Conservation (phyloP, 208 protist species). For the Histomonas meleagridis region DNA sequence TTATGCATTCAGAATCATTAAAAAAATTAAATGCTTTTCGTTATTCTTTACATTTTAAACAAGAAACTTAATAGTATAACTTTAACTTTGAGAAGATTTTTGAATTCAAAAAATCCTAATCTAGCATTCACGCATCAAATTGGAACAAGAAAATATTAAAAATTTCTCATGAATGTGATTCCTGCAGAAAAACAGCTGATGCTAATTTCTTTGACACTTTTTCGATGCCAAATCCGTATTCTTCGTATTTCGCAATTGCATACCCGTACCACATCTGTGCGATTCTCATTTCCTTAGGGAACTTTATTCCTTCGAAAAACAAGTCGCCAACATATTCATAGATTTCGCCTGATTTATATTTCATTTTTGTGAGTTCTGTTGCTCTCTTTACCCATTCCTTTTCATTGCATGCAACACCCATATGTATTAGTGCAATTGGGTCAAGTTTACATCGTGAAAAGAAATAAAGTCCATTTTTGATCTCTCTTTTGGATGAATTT, state of each 20-base stretch:
- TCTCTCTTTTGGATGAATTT: not conserved
- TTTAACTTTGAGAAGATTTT: too few species aligned
- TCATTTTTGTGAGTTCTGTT: not conserved
- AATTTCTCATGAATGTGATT: too few species aligned
- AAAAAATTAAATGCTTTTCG: too few species aligned
- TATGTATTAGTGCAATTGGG: not conserved
- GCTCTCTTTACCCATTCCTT: not conserved
- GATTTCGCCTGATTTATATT: not conserved
- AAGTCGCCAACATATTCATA: not conserved
- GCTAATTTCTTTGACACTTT: not conserved
- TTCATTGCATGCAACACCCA: not conserved
- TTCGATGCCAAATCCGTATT: not conserved
- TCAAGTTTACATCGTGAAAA: not conserved
- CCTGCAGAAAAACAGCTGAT: too few species aligned
- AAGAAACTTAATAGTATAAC: too few species aligned
- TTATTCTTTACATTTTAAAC: too few species aligned
- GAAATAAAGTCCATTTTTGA: not conserved
- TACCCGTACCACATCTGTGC: constrained; percentile 11
- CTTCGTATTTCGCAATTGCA: not conserved
- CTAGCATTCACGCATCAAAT: too few species aligned
- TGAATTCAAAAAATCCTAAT: too few species aligned
- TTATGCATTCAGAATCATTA: too few species aligned
- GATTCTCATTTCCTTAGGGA: not conserved
- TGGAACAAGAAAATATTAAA: too few species aligned
- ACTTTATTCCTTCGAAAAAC: not conserved